Base-by-base conservation (phyloP, 2,329 filamentous ascomycete species). In the Hirsutella rhossiliensis region DNA sequence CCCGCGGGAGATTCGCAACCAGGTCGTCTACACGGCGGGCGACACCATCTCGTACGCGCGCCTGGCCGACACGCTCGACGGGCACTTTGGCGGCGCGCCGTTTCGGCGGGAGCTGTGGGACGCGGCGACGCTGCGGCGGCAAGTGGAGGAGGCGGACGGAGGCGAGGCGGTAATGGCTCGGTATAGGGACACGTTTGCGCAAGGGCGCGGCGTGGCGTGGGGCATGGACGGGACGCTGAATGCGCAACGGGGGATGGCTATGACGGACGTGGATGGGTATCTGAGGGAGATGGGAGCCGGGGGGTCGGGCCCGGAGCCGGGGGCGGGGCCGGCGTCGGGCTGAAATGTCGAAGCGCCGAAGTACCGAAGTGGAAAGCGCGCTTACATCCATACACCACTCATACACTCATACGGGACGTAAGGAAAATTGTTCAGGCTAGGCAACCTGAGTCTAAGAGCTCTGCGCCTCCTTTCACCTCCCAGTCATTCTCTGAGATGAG, bases 111-210 rank as follows among this genome's bases (percentile, higher is more conserved):
- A 75, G 55, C 54, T 71, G 19, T 78, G 76, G 71, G 66, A 62
- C 34, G 45, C 69, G 19, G 59, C 63, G 1, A 52, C 60, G 39
- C 55, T 82, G 50, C 58, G 60, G 49, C 53, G 54, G 6, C 69
- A 75, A 50, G 55, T 80, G 50, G 53, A 52, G 18, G 56, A 58
- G 11, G 66, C 13, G 13, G 34, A 36, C 34, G 34, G 34, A 76
- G 6, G 69, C 73, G 0, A 66, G 75, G 23, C 23, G 52, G 55
- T 54, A 3, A 63, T 81, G 53, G 66, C 68, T 51, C 82, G 76
- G 61, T 84, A 84, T 58, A 64, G 75, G 19, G 62, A 73, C 48
- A 72, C 79, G 0, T 84, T 84, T 64, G 76, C 70, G 1, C 62
- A 71, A 44, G 76, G 75, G 0, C 62, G 58, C 8, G 80, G 80